Base-by-base conservation (phyloP, 2,329 filamentous ascomycete genomes). In the Gremmenia infestans region DNA sequence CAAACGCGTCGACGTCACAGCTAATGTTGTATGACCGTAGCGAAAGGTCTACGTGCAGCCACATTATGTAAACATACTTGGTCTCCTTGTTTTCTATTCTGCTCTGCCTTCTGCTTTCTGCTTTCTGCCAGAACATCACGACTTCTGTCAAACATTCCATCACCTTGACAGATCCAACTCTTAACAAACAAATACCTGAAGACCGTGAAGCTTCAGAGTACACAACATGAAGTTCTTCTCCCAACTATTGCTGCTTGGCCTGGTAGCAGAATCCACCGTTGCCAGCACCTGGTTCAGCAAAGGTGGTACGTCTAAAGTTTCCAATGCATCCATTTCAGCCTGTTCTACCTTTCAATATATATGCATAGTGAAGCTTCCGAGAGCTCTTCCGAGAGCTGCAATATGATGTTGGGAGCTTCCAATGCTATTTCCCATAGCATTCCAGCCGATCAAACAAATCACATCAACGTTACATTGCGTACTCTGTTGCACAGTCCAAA, bases 231-330 rank as follows among this genome's bases (percentile, higher is more conserved):
- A 83, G 79, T 82, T 94, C 74, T 74, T 90, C 69, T 78, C 81
- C 60, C 81, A 85, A 70, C 72, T 90, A 74, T 74, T 93, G 64
- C 78, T 89, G 68, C 78, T 89, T 69, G 83, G 84, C 67, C 76
- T 96, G 56, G 87, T 88, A 70, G 82, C 87, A 42, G 83, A 89
- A 69, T 81, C 80, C 60, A 85, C 83, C 48, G 75, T 83, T 61
- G 89, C 86, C 62, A 91, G 86, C 76, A 88, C 76, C 73, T 97
- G 91, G 91, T 91, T 96, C 71, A 83, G 82, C 70, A 94, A 91
- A 74, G 79, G 90, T 69, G 87, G 92, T 96, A 81, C 67, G 88
- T 75, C 48, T 62, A 17, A 39, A 19, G 48, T 53, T 35, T 52
- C 52, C 48, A 43, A 19, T 28, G 15, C 40, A 17, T 39, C 32